A percentile compares a stretch with the other conserved stretches of the same genome.
phyloP scores from a whole-genome alignment of 768 basidiomycete genomes.

The Hydnomerulius pinastri region DNA sequence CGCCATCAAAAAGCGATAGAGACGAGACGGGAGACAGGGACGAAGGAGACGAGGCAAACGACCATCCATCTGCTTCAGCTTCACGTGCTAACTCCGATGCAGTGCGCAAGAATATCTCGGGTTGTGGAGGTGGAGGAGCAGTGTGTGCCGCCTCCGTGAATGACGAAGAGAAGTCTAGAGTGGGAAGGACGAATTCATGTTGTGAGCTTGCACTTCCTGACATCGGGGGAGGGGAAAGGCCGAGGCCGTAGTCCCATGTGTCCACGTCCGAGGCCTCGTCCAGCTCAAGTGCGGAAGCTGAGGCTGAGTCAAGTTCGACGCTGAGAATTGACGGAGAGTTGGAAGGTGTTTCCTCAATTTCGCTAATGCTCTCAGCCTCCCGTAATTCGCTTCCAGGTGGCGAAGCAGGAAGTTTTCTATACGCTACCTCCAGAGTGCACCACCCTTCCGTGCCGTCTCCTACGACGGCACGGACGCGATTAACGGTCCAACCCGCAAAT shows the following conservation, averaged over 20 bases:
- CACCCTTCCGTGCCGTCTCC: conserved; percentile 75
- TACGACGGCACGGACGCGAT: conserved; percentile 63
- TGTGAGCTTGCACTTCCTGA: conserved; percentile 51
- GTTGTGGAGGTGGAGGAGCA: conserved; percentile 12
- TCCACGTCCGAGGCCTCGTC: conserved; percentile 3
- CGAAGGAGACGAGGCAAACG: not conserved
- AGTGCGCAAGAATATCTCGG: conserved; percentile 21
- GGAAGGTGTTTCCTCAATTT: not conserved
- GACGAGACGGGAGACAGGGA: not conserved
- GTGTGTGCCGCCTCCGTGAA: conserved; percentile 24
- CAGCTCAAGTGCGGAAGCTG: conserved; percentile 7
- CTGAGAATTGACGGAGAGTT: conserved; percentile 5
- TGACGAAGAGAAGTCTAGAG: conserved; percentile 67
- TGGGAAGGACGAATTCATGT: conserved; percentile 74
- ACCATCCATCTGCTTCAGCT: not conserved
- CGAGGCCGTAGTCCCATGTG: conserved; percentile 10
- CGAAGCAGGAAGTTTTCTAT: conserved; percentile 11
- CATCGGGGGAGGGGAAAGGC: conserved; percentile 11
- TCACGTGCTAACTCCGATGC: conserved; percentile 24
- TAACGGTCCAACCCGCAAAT: conserved; percentile 73
- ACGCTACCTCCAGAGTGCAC: conserved; percentile 69
- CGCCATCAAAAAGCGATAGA: not conserved
- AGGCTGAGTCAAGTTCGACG: conserved; percentile 7
- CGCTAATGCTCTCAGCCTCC: conserved; percentile 4
- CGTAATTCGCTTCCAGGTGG: conserved; percentile 1